Base-by-base conservation (phyloP, 192 early-diverging fungal genomes). In the Funneliformis geosporum region DNA sequence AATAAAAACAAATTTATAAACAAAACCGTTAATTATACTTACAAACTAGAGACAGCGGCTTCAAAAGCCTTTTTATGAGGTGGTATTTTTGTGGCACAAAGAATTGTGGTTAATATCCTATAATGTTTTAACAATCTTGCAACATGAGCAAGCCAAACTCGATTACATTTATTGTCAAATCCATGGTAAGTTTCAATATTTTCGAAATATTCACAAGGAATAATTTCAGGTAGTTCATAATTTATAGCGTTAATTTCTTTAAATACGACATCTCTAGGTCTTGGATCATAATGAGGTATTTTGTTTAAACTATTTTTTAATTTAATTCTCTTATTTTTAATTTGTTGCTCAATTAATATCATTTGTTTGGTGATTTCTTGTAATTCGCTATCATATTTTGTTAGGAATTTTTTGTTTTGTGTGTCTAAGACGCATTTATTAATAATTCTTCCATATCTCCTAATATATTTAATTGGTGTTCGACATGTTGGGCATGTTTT, bases 401-500 rank as follows among this genome's bases (percentile, higher is more conserved):
- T 12, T 14, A 79, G 50, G 42, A 79, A 79, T 59, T 79, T 79
- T 25, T 60, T 60, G 8, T 38, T 79, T 60, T 79, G 77, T 12
- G 69, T 25, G 21, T 79, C 62, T 18, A 79, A 27, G 5, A n/a
- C 44, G 39, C 3, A 12, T 44, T 79, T 79, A 38, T 79, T 79
- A 23, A 69, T 79, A 14, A 60, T n/a, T n/a, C 77, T 40, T n/a
- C 77, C 77, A 39, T 79, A 79, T 67, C 77, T 66, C 1, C 11
- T n/a, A 25, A 79, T n/a, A 60, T 62, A 16, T 23, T 21, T 75
- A 50, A 69, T 60, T 9, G 47, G 38, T 12, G 55, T 5, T n/a
- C 66, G 23, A 60, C 77, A 79, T 39, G 59, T 16, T 2, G 77
- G 77, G 33, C 77, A 79, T 38, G 3, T 42, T 59, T 79, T 67